phyloP scores from a whole-genome alignment of 2,329 filamentous ascomycete genomes.

The Neofusicoccum laricinum region DNA sequence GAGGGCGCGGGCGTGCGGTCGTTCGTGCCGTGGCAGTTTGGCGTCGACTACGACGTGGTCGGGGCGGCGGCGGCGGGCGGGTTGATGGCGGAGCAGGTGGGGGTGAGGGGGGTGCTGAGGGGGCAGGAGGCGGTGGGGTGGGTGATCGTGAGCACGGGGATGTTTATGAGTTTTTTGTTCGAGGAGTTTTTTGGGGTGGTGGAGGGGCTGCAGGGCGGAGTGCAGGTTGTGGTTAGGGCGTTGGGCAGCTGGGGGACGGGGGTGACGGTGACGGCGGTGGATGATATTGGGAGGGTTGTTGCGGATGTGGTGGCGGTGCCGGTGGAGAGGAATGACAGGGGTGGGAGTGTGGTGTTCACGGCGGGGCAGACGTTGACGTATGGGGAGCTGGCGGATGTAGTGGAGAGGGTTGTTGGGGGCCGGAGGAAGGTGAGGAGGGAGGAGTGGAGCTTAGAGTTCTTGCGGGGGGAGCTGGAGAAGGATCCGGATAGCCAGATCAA shows the following conservation, averaged over 20 bases:
- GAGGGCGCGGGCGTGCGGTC: slow-evolving; percentile 19
- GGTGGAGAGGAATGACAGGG: slow-evolving; percentile 28
- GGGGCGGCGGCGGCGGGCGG: slow-evolving; percentile 47
- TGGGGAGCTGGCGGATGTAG: slow-evolving; percentile 49
- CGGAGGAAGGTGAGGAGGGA: slow-evolving; percentile 45
- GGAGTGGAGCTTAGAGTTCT: slow-evolving; percentile 46
- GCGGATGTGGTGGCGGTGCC: slow-evolving; percentile 52
- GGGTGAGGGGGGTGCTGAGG: slow-evolving; percentile 28
- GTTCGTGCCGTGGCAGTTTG: slow-evolving; percentile 73
- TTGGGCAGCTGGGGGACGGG: slow-evolving; percentile 61
- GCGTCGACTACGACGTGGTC: slow-evolving; percentile 67
- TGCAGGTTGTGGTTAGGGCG: slow-evolving; percentile 45
- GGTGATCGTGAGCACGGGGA: slow-evolving; percentile 65
- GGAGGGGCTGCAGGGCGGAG: slow-evolving; percentile 35
- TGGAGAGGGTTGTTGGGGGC: slow-evolving; percentile 45
- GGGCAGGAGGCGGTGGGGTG: slow-evolving; percentile 47
- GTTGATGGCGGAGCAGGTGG: slow-evolving; percentile 63
- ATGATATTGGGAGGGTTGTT: slow-evolving; percentile 62
- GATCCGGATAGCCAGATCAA: slow-evolving; percentile 50
- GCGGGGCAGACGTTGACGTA: slow-evolving; percentile 65
- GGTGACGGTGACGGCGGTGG: slow-evolving; percentile 61
- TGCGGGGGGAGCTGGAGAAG: slow-evolving; percentile 46
- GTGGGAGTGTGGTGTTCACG: slow-evolving; percentile 52
- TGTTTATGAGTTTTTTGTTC: slow-evolving; percentile 71
- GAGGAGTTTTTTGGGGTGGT: slow-evolving; percentile 62